Evolutionary conservation across 805 yeast genomes (phyloP), one percentile per base, ranked within the genome.

Genomic region (Candida hungchunana): DNA sequence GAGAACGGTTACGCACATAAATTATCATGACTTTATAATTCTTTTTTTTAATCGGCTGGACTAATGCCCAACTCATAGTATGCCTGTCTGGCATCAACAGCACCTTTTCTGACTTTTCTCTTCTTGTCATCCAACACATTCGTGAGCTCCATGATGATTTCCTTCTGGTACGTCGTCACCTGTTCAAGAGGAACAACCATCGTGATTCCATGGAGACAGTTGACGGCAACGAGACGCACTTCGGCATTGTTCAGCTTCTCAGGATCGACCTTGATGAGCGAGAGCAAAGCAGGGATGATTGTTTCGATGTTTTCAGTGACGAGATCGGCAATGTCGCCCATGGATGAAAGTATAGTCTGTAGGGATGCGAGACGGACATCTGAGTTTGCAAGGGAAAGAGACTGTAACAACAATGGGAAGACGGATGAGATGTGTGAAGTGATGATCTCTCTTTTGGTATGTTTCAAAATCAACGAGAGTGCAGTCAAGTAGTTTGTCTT

Each of bases 51-150:
- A 21, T 63, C 67, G 33, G 58, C 58, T 19, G 63, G 60, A 15
- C 62, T 27, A 36, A 48, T 44, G 4, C 71, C 70, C 21, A 67
- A 39, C 37, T 83, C 94, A 56, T 64, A 85, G 50, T 75, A 81
- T 0, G 69, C 63, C 55, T 90, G 97, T 52, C 96, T 74, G 36
- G 90, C 76, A 47, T 82, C 87, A 35, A 83, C 79, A 6, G 90
- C 82, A 34, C 75, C 68, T 54, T 77, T 81, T 53, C 98, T 73
- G 2, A 90, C 85, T 3, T 59, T 62, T 57, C 98, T 73, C 53
- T 69, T 80, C 31, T 68, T 70, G 56, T 90, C 96, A 47, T 82
- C 93, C 44, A 93, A 63, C 0, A 73, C 78, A 1, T 51, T 55
- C 1, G 62, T 64, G 29, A 84, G 60, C 11, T 64, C 67, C 14